Percentiles rank a stretch among this genome's conserved stretches.
Evolutionary conservation across 2,329 filamentous ascomycete genomes (phyloP).

Genomic region (Macrophomina tecta): DNA sequence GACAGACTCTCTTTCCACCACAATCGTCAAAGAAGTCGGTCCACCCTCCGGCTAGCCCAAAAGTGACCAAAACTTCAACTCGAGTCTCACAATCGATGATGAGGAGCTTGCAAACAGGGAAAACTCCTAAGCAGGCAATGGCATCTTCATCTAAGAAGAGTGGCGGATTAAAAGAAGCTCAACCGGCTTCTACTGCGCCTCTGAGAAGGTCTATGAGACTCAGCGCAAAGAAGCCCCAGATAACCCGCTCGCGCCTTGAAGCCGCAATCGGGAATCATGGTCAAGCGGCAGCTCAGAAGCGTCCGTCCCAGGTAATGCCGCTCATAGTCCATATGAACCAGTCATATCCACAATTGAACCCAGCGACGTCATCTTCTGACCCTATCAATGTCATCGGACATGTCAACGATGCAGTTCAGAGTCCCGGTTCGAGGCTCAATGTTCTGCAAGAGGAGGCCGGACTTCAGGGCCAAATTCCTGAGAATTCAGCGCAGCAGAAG

Average conservation of each 20-base stretch:
- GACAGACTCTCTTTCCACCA: background rate
- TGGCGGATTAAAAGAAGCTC: background rate
- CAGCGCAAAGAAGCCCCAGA: background rate
- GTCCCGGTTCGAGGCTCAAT: no score
- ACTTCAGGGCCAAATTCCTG: background rate
- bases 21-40: background rate
- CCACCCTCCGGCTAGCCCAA: background rate
- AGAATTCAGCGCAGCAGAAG: background rate
- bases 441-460: background rate
- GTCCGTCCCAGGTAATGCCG: background rate
- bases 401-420: background rate
- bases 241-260: background rate
- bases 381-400: background rate
- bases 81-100: no score
- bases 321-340: constrained; percentile 13
- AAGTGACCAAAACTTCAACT: background rate
- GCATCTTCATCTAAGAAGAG: background rate
- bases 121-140: background rate
- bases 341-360: constrained; percentile 23
- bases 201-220: background rate
- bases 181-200: background rate
- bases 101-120: background rate
- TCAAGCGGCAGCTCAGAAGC: background rate
- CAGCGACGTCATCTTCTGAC: background rate
- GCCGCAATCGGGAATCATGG: no score